A percentile compares a stretch with the other conserved stretches of the same genome.
Evolutionary conservation across 192 early-diverging fungal genomes (phyloP).

Genomic region (Haplosporangium gracile): DNA sequence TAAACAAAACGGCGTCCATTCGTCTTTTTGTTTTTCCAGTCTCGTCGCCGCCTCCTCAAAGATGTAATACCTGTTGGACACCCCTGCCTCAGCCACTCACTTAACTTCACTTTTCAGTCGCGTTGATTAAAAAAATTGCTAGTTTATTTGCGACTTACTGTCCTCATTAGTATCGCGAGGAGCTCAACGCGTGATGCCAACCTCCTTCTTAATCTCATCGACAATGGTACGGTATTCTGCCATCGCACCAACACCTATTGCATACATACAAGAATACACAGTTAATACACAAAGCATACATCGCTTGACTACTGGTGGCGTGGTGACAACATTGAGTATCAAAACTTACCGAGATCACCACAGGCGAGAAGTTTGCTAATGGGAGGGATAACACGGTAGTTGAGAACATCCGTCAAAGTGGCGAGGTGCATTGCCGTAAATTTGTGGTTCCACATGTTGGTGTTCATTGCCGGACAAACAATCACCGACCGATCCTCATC

Average conservation of each 20-base stretch:
- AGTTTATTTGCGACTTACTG: neutral
- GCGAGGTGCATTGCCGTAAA: conserved; percentile 82
- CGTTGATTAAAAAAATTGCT: neutral
- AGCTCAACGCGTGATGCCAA: neutral
- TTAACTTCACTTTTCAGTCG: neutral
- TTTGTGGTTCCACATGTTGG: conserved; percentile 96
- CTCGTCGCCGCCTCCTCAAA: neutral
- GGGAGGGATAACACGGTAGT: conserved; percentile 79
- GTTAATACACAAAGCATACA: neutral
- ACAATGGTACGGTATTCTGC: conserved; percentile 82
- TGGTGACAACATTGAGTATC: neutral
- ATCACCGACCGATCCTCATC: conserved; percentile 78
- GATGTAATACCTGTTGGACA: neutral
- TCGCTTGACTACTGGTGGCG: too few species aligned
- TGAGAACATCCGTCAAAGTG: conserved; percentile 63
- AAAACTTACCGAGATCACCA: conserved; percentile 81
- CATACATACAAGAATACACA: neutral
- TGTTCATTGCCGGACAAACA: conserved; percentile 97
- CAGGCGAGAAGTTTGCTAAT: conserved; percentile 91
- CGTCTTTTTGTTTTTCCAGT: neutral
- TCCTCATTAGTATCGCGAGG: neutral
- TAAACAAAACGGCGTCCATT: neutral
- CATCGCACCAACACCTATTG: conserved; percentile 87
- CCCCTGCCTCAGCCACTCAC: neutral
- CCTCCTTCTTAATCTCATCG: conserved; percentile 46